Evolutionary conservation across 306 rosid genomes (phyloP).

Genomic region (Rubus idaeus): DNA sequence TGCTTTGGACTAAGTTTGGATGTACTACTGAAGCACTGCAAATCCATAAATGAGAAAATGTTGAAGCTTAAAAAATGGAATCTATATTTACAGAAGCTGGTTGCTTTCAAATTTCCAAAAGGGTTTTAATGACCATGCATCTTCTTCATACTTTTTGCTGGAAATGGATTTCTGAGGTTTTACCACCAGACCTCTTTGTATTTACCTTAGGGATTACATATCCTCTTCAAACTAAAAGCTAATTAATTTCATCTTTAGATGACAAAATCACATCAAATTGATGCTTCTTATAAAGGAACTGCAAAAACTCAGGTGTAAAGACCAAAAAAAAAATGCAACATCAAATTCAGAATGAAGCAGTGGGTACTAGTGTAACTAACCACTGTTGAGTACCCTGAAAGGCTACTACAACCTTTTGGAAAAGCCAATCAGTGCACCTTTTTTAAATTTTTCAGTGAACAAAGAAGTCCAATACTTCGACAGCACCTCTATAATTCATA

Average conservation of each 20-base stretch:
- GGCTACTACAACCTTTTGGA: not conserved
- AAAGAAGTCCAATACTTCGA: not conserved
- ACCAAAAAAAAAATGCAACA: not conserved
- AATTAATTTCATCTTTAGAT: not conserved
- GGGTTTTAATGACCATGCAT: not conserved
- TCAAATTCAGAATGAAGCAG: not conserved
- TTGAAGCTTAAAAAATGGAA: not conserved
- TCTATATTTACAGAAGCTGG: not conserved
- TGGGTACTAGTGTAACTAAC: not conserved
- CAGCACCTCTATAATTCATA: not conserved
- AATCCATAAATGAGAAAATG: not conserved
- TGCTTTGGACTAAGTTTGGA: not conserved
- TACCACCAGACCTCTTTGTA: not conserved
- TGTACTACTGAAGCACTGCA: not conserved
- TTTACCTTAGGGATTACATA: not conserved
- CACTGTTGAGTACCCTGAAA: not conserved
- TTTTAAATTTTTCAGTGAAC: not conserved
- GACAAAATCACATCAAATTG: not conserved
- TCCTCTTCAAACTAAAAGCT: not conserved
- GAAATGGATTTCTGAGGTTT: not conserved
- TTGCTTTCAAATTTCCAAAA: not conserved
- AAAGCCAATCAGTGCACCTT: not conserved
- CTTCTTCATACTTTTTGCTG: not conserved
- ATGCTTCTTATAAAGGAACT: not conserved
- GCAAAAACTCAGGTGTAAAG: not conserved